Evolutionary conservation across 345 rosid genomes (phyloP).

Genomic region (Clausena lansium): DNA sequence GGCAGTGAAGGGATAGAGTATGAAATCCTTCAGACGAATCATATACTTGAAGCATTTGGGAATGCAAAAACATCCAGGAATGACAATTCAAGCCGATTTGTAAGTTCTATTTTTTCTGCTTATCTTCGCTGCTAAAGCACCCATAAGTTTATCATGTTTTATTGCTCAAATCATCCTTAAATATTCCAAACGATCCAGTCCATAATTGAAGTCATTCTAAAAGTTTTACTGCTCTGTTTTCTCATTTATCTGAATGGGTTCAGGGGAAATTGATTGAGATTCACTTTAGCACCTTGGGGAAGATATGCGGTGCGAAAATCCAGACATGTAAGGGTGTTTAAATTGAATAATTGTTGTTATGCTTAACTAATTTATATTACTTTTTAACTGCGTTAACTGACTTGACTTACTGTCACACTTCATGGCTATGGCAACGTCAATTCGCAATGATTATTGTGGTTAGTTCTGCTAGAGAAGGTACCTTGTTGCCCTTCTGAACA

Average conservation of each 20-base stretch:
- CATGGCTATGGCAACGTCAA: conserved; percentile 18
- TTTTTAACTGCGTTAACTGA: conserved; percentile 25
- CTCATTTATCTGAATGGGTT: conserved; percentile 21
- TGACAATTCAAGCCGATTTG: conserved; percentile 93
- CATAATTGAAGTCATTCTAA: background rate
- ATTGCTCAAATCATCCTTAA: background rate
- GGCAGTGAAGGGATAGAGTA: conserved; percentile 66
- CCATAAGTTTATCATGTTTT: background rate
- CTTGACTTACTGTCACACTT: conserved; percentile 20
- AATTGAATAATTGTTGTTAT: conserved; percentile 13
- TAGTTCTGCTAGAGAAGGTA: conserved; percentile 97
- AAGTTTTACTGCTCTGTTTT: conserved; percentile 7
- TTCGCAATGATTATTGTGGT: conserved; percentile 21
- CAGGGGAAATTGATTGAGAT: conserved; percentile 94
- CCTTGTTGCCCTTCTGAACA: conserved; percentile 22
- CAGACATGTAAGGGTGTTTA: conserved; percentile 69
- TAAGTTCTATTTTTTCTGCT: conserved; percentile 32
- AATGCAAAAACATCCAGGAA: conserved; percentile 94
- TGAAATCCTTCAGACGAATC: conserved; percentile 62
- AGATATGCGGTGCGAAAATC: conserved; percentile 80
- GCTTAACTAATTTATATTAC: conserved; percentile 1
- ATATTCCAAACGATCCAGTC: background rate
- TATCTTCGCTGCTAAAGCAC: conserved; percentile 5
- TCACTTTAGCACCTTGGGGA: conserved; percentile 72
- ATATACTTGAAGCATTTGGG: conserved; percentile 95